These are phyloP conservation scores for Phycomyces nitens DNA, from an alignment of 192 early-diverging fungal genomes.

Conservation along the genomic window DNA sequence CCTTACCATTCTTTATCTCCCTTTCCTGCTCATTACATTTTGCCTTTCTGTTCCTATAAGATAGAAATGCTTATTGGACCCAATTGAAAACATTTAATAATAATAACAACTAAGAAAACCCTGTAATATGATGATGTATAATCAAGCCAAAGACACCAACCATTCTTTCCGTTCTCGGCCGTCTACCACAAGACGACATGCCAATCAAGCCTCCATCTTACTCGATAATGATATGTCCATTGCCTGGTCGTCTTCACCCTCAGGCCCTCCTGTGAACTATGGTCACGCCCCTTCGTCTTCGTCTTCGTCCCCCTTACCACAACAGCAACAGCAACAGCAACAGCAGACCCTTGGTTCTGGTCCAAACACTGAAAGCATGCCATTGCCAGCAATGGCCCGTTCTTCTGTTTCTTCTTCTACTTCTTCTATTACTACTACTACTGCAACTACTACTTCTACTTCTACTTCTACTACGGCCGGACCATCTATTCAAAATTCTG, in stretches of 20 bases:
- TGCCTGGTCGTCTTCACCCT: background rate
- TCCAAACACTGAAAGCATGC: background rate
- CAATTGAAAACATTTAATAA: too few species aligned
- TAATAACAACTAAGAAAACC: too few species aligned
- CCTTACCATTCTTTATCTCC: background rate
- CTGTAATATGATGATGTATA: constrained; percentile 4
- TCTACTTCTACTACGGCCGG: background rate
- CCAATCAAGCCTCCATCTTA: background rate
- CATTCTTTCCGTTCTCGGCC: background rate
- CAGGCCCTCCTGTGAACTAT: background rate
- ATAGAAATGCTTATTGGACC: background rate
- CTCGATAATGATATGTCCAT: constrained; percentile 1
- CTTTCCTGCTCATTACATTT: background rate
- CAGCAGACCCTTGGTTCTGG: too few species aligned
- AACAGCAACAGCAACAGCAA: background rate
- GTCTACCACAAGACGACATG: background rate
- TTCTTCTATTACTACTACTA: background rate
- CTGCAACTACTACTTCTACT: background rate
- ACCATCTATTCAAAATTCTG: background rate
- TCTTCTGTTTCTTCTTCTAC: background rate
- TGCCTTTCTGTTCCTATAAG: background rate
- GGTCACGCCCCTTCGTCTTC: background rate
- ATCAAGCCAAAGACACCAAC: constrained; percentile 1
- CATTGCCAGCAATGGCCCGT: constrained; percentile 1
- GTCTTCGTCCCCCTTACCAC: background rate